These are phyloP conservation scores for Dactylis glomerata DNA, from an alignment of 176 grass and related monocot species.

Conservation along the genomic window DNA sequence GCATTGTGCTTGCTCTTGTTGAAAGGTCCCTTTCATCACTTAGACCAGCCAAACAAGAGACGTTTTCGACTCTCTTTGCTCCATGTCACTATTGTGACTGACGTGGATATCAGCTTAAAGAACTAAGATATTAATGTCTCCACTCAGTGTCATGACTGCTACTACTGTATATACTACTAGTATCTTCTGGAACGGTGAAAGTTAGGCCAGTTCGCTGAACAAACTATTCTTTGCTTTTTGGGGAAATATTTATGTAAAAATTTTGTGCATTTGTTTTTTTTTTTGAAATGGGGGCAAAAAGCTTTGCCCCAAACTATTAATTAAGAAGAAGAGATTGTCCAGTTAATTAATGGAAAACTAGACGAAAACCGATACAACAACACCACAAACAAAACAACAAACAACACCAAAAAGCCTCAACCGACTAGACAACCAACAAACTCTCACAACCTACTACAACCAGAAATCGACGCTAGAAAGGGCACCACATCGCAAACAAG, in stretches of 20 bases:
- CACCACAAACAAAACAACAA: too few species aligned
- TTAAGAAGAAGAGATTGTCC: too few species aligned
- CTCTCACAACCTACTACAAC: too few species aligned
- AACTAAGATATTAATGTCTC: neutral
- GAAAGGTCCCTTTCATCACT: conserved; percentile 26
- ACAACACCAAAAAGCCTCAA: too few species aligned
- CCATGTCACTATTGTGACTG: neutral
- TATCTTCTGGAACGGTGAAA: neutral
- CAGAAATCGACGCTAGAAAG: too few species aligned
- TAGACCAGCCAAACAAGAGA: conserved; percentile 5
- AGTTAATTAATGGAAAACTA: too few species aligned
- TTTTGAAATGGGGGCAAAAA: too few species aligned
- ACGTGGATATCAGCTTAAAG: conserved; percentile 7
- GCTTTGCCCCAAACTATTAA: too few species aligned
- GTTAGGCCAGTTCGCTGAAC: neutral
- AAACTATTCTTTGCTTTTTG: neutral
- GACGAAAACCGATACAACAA: too few species aligned
- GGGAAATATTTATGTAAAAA: neutral
- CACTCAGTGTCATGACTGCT: neutral
- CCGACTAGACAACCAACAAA: too few species aligned
- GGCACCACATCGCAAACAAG: too few species aligned
- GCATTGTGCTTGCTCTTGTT: conserved; percentile 2
- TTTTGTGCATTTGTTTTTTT: neutral
- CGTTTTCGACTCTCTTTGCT: conserved; percentile 4
- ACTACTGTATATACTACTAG: neutral